Base-by-base conservation (phyloP, 2,329 filamentous ascomycete genomes). In the Alternaria alternata region DNA sequence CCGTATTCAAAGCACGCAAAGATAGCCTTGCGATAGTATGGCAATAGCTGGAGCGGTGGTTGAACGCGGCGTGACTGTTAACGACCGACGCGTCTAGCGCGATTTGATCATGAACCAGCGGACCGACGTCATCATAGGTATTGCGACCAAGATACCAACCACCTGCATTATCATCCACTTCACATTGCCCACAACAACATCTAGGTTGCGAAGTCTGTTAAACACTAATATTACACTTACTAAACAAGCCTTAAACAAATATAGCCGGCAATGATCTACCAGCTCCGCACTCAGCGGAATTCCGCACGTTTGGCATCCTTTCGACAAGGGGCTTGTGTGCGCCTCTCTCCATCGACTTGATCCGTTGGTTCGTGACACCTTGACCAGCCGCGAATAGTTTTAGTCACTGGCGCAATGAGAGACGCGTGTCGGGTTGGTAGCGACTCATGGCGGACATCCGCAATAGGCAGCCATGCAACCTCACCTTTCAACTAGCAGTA, bases 231-330 rank as follows among this genome's bases (percentile, higher is more conserved):
- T n/a, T 2, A 26, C 14, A 1, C 4, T 3, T 34, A 32, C 1
- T 26, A 5, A 1, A 9, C 14, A 20, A 36, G 30, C 11, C 20
- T 3, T 4, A 20, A 1, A 36, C 12, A 4, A 49, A 36, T 3
- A 24, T 16, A 3, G 32, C 20, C 11, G 20, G 46, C 46, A 24
- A 36, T 12, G 1, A 49, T 24, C 46, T 3, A 49, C 1, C n/a
- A 49, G 30, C 32, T 49, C 46, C 46, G 46, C 46, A 49, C 32
- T 26, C 2, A 38, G 46, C 46, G 46, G 46, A 49, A 49, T 38
- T 49, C 46, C 30, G 46, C 46, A 49, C 22, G 8, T 18, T n/a
- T 49, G 46, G 28, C 28, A 48, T 18, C 16, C 44, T 34, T 22
- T 18, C 20, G 18, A n/a, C 16, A 12, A 22, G 18, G n/a, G 11